Evolutionary conservation across 768 basidiomycete species (phyloP), one percentile per base, ranked within the genome.

Genomic region (Russula sp.): DNA sequence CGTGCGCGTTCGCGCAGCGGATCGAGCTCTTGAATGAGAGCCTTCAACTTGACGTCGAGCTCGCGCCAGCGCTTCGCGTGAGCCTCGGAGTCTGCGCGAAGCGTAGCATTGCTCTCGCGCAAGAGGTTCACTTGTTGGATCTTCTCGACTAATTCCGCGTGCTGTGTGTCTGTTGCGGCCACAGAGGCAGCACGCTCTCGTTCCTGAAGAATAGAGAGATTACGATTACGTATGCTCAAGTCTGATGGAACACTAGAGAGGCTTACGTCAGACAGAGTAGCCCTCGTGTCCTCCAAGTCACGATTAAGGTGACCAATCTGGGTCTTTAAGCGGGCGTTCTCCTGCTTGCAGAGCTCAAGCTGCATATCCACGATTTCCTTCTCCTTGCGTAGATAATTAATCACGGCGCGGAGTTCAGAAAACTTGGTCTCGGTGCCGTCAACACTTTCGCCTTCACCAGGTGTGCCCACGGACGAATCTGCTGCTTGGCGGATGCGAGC

Each of bases 281-380:
- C 72, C 36, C 90, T 78, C 3, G 84, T 81, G 59, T 92, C 90
- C 56, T 90, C 82, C 68, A 94, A 73, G 46, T 74, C 83, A 64
- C 85, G 84, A 16, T 79, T 78, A 45, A 92, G 71, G 67, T 88
- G 85, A 7, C 93, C 90, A 32, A 89, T 80, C 69, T 93, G 88
- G 20, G 81, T 74, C 71, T 87, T 89, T 55, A 91, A 72, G 5
- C 91, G 82, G 9, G 82, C 74, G 66, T 81, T 89, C 75, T 94
- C 91, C 67, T 85, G 83, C 69, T 82, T 87, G 77, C 85, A 81
- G 51, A 94, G 81, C 68, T 93, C 89, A 29, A 92, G 78, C 65
- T 93, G 90, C 36, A 93, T 80, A 66, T 95, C 92, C 48, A 90
- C 87, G 56, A 95, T 92, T 70, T 94, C 91, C 74, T 95, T 93